A percentile compares a stretch with the other conserved stretches of the same genome.
Evolutionary conservation across 2,329 filamentous ascomycete species (phyloP).

Genomic region (Paecilomyces fulvus): DNA sequence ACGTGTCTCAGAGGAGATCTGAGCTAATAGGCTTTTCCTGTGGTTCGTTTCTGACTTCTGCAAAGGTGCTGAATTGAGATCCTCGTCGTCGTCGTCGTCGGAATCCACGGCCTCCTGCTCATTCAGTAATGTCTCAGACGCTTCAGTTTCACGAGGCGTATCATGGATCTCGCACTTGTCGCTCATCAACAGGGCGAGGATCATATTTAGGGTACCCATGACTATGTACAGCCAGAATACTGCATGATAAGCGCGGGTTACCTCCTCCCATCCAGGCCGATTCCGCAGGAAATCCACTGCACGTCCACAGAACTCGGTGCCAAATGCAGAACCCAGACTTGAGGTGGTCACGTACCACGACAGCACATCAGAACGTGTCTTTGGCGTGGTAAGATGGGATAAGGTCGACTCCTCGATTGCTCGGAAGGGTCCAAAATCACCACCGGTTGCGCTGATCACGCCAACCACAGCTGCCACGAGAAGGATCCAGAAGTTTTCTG

Average conservation of each 20-base stretch:
- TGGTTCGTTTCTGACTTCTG: not conserved
- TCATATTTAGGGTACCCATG: constrained; percentile 47
- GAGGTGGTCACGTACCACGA: constrained; percentile 42
- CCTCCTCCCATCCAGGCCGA: constrained; percentile 40
- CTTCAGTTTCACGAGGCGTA: not conserved
- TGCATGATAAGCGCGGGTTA: constrained; percentile 47
- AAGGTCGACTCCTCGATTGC: not conserved
- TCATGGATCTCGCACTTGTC: not conserved
- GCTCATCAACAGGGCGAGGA: constrained; percentile 28
- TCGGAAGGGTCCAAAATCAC: not conserved
- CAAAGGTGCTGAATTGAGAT: not conserved
- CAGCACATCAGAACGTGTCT: constrained; percentile 13
- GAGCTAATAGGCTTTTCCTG: not conserved
- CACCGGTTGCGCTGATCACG: not conserved
- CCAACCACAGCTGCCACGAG: not conserved
- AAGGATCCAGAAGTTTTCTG: not conserved
- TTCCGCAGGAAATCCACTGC: constrained; percentile 41
- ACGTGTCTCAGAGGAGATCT: constrained; percentile 37
- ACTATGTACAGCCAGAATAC: constrained; percentile 51
- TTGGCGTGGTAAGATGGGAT: constrained; percentile 8
- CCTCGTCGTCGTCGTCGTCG: not conserved
- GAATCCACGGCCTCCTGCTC: not conserved
- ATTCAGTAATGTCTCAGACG: not conserved
- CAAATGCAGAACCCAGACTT: constrained; percentile 47
- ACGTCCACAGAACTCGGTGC: constrained; percentile 46